Evolutionary conservation across 495 filamentous ascomycete genomes (phyloP).

Genomic region (Opeltia flavorubescens): DNA sequence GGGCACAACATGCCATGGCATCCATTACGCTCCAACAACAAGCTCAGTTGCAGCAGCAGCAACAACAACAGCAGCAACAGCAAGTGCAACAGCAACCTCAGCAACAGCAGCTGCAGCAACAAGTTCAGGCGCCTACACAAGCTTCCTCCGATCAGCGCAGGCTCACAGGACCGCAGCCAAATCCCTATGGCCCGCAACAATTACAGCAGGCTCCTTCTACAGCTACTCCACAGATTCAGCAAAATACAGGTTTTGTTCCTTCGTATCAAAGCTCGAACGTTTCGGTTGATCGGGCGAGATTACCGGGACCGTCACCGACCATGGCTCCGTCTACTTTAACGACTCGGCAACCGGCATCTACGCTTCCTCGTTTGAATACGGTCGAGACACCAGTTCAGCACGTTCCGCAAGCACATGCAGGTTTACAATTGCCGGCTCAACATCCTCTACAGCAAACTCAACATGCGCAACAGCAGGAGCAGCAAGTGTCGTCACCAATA

Average conservation of each 20-base stretch:
- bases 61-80: constrained; percentile 32
- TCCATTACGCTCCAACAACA: constrained; percentile 30
- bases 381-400: constrained; percentile 44
- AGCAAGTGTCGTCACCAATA: constrained; percentile 48
- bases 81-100: constrained; percentile 29
- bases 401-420: constrained; percentile 27
- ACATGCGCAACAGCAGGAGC: constrained; percentile 38
- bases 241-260: constrained; percentile 19
- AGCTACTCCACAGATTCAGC: constrained; percentile 12
- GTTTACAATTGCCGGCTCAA: constrained; percentile 17
- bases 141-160: constrained; percentile 17
- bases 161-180: constrained; percentile 23
- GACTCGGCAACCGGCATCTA: constrained; percentile 17
- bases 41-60: constrained; percentile 36
- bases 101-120: constrained; percentile 31
- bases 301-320: constrained; percentile 17
- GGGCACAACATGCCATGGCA: constrained; percentile 53
- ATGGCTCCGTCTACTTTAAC: constrained; percentile 18
- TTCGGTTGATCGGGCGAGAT: constrained; percentile 20
- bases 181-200: constrained; percentile 21
- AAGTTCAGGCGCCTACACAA: constrained; percentile 18
- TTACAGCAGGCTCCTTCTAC: constrained; percentile 13
- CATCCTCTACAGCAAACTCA: constrained; percentile 37
- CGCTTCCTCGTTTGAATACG: constrained; percentile 39
- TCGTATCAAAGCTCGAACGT: constrained; percentile 18